A percentile compares a stretch with the other conserved stretches of the same genome.
Evolutionary conservation across 257 asterid genomes (phyloP).

Genomic region (Solanum bulbocastanum): DNA sequence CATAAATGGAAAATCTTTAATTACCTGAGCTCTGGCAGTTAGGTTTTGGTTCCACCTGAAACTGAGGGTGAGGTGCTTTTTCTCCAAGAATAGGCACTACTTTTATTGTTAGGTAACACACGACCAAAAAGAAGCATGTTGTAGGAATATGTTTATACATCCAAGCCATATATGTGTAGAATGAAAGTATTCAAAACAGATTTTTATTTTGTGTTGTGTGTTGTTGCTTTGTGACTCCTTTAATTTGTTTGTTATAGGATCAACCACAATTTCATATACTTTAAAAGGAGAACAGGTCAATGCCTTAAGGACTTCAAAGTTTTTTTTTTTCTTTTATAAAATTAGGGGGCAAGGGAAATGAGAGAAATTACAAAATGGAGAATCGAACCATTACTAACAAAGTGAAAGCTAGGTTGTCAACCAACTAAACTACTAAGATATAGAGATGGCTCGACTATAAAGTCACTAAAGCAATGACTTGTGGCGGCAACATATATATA

Average conservation of each 20-base stretch:
- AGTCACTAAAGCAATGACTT: not conserved
- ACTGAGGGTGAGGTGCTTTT: not conserved
- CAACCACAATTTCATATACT: not conserved
- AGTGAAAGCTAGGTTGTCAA: not conserved
- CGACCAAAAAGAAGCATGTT: not conserved
- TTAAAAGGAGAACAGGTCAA: not conserved
- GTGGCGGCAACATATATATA: not conserved
- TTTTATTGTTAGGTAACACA: not conserved
- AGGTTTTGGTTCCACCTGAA: not conserved
- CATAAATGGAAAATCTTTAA: not conserved
- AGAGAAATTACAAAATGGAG: not conserved
- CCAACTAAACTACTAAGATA: not conserved
- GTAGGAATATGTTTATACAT: not conserved
- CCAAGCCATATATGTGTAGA: not conserved
- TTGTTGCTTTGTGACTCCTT: not conserved
- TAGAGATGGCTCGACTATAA: not conserved
- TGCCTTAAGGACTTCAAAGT: not conserved
- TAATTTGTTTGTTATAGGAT: not conserved
- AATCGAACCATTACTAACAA: too few species aligned
- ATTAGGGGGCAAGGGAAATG: too few species aligned
- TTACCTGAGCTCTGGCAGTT: not conserved
- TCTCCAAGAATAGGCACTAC: not conserved
- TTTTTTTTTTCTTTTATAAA: not conserved
- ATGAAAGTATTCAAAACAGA: not conserved
- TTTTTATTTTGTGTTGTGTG: not conserved